Evolutionary conservation across 345 rosid genomes (phyloP).

Genomic region (Melastoma malabathricum): DNA sequence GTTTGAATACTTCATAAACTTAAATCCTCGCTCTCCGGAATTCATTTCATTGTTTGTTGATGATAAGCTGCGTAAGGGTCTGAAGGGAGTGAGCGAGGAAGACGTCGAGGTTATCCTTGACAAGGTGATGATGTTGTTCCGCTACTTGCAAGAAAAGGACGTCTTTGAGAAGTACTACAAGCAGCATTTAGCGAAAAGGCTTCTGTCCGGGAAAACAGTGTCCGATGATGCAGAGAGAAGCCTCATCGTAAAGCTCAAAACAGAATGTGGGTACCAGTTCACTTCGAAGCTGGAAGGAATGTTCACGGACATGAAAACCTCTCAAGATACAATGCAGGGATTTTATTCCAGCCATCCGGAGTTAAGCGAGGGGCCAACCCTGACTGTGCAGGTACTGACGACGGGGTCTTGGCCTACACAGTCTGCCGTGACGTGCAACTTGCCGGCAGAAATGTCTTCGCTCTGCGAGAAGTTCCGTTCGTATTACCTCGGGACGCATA

Average conservation of each 20-base stretch:
- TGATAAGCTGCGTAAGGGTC: constrained; percentile 86
- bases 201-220: constrained; percentile 80
- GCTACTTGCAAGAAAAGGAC: constrained; percentile 97
- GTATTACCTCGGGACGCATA: constrained; percentile 90
- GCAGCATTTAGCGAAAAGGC: constrained; percentile 95
- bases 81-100: constrained; percentile 80
- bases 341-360: constrained; percentile 63
- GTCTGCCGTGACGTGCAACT: constrained; percentile 66
- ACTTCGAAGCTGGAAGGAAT: constrained; percentile 95
- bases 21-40: constrained; percentile 92
- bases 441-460: constrained; percentile 78
- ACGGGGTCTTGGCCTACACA: constrained; percentile 99
- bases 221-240: constrained; percentile 97
- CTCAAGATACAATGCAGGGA: constrained; percentile 87
- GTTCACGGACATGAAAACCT: constrained; percentile 99
- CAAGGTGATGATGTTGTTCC: constrained; percentile 98
- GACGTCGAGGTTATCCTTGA: constrained; percentile 90
- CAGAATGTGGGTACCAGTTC: constrained; percentile 96
- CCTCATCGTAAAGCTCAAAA: constrained; percentile 87
- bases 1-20: constrained; percentile 81
- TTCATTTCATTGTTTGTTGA: constrained; percentile 89
- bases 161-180: constrained; percentile 95
- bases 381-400: constrained; percentile 87
- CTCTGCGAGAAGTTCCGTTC: constrained; percentile 92
- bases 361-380: constrained; percentile 73